Conservation (phyloP, 129 eudicot species). For the Heracleum sosnowskyi region DNA sequence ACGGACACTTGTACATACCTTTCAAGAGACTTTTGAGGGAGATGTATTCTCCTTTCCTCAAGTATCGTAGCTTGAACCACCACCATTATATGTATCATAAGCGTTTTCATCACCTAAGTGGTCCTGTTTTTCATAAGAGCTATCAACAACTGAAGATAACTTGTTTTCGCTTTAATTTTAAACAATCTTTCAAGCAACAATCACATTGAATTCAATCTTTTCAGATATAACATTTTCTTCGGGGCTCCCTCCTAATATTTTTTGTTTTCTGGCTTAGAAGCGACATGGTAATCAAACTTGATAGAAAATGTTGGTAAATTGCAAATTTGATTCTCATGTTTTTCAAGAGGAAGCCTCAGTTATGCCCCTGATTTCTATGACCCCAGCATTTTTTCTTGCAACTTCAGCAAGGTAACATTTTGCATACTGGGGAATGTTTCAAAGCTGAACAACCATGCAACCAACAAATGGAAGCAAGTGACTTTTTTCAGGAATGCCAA, state of each 20-base stretch:
- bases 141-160: neutral
- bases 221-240: no score
- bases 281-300: no score
- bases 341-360: no score
- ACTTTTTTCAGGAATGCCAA: constrained; percentile 32
- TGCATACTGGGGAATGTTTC: constrained; percentile 26
- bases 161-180: no score
- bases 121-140: neutral
- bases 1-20: constrained; percentile 39
- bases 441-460: constrained; percentile 24
- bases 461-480: constrained; percentile 35
- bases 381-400: no score
- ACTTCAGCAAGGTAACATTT: constrained; percentile 13
- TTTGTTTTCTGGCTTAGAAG: no score
- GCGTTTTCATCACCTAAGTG: neutral
- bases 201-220: no score
- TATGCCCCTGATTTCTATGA: no score
- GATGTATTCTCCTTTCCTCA: neutral
- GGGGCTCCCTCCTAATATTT: no score
- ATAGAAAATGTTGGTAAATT: no score
- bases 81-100: neutral
- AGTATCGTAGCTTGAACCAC: neutral
- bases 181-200: no score
- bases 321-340: no score
- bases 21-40: constrained; percentile 22